These are phyloP conservation scores for Kurtzmaniella quercitrusa DNA, from an alignment of 1,139 yeast species.

Conservation along the genomic window DNA sequence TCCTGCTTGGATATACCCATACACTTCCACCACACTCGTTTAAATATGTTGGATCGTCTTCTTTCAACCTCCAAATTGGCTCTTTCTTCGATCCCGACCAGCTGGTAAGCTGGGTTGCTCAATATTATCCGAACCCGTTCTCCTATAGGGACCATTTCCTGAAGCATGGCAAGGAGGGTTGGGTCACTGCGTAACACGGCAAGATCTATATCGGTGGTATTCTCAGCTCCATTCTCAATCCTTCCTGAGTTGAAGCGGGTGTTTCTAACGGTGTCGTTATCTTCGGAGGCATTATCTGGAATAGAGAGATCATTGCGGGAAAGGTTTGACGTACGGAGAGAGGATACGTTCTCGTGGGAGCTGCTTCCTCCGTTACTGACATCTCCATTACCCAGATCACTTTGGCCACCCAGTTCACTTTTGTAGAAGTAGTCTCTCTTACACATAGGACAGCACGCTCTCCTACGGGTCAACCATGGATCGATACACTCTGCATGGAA, in stretches of 20 bases:
- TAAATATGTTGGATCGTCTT: constrained; percentile 31
- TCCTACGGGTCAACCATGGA: constrained; percentile 73
- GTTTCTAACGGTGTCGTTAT: constrained; percentile 5
- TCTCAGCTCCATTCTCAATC: constrained; percentile 4
- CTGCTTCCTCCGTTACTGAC: constrained; percentile 5
- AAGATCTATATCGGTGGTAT: constrained; percentile 20
- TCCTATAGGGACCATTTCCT: constrained; percentile 36
- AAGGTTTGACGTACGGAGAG: no score
- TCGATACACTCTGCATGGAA: constrained; percentile 78
- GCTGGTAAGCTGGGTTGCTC: constrained; percentile 21
- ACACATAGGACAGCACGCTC: constrained; percentile 85
- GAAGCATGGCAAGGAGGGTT: constrained; percentile 33
- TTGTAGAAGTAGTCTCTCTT: constrained; percentile 63
- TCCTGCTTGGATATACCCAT: constrained; percentile 51
- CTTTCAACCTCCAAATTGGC: constrained; percentile 36
- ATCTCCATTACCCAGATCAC: constrained; percentile 8
- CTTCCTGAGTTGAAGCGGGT: constrained; percentile 5
- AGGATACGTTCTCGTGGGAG: no score
- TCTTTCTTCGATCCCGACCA: constrained; percentile 35
- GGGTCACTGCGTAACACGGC: constrained; percentile 41
- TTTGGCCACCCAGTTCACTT: constrained; percentile 14
- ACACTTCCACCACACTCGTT: constrained; percentile 45
- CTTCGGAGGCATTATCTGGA: not conserved
- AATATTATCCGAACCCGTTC: constrained; percentile 37
- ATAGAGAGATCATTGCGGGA: constrained; percentile 1